phyloP scores from a whole-genome alignment of 768 basidiomycete genomes.

The Pleurotus citrinopileatus region DNA sequence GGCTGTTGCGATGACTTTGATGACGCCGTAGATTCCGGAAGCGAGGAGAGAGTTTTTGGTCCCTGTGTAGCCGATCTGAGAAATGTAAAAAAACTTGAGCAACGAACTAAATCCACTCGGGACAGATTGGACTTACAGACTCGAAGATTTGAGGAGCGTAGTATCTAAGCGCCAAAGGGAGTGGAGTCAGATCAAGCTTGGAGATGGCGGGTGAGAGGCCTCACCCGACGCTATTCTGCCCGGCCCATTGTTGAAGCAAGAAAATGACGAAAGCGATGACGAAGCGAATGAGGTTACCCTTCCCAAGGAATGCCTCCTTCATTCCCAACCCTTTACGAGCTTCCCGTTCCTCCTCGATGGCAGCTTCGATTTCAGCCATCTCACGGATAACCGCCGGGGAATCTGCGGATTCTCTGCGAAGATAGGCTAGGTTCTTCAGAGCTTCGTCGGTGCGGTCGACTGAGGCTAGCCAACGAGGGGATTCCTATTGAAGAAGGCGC shows the following conservation, averaged over 20 bases:
- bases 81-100: background rate
- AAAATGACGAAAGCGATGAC: conserved; percentile 80
- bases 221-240: conserved; percentile 74
- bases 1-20: conserved; percentile 66
- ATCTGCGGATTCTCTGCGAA: conserved; percentile 27
- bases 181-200: background rate
- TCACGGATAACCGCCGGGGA: conserved; percentile 30
- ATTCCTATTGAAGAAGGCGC: conserved; percentile 21
- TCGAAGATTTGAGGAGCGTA: conserved; percentile 75
- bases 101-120: conserved; percentile 6
- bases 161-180: conserved; percentile 46
- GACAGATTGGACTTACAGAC: conserved; percentile 37
- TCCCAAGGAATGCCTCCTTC: conserved; percentile 73
- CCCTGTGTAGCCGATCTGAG: conserved; percentile 63
- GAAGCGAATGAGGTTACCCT: conserved; percentile 81
- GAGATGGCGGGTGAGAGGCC: conserved; percentile 10
- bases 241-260: conserved; percentile 79
- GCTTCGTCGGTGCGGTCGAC: conserved; percentile 28
- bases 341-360: conserved; percentile 31
- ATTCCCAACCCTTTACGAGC: conserved; percentile 62
- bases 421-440: conserved; percentile 27
- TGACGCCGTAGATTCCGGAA: conserved; percentile 65
- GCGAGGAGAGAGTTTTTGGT: conserved; percentile 62
- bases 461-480: conserved; percentile 35
- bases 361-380: conserved; percentile 26